Evolutionary conservation across 176 grass and related monocot species (phyloP).

Genomic region (Luzula sylvatica): DNA sequence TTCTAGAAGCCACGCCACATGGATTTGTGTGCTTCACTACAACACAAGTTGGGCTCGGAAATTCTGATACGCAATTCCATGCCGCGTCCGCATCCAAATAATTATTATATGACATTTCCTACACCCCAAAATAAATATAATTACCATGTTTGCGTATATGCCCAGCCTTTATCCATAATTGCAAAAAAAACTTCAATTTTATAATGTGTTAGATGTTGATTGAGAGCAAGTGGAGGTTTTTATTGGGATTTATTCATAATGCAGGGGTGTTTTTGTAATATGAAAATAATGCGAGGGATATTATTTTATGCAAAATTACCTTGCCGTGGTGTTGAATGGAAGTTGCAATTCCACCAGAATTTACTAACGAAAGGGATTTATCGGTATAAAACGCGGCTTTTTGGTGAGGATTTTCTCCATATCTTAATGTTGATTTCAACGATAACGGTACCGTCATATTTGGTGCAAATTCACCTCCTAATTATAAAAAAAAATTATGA

Average conservation of each 20-base stretch:
- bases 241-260: too few species aligned
- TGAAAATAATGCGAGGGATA: too few species aligned
- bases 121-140: neutral
- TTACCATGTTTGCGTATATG: neutral
- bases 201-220: too few species aligned
- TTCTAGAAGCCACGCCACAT: slow-evolving; percentile 65
- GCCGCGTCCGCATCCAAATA: slow-evolving; percentile 95
- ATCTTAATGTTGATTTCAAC: slow-evolving; percentile 58
- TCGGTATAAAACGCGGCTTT: slow-evolving; percentile 86
- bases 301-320: slow-evolving; percentile 18
- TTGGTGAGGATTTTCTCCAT: slow-evolving; percentile 96
- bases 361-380: slow-evolving; percentile 65
- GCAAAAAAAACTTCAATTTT: neutral
- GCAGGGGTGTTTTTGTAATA: too few species aligned
- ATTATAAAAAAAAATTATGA: slow-evolving; percentile 10
- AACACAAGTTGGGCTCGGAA: slow-evolving; percentile 67
- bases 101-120: slow-evolving; percentile 99
- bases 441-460: slow-evolving; percentile 66
- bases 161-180: too few species aligned
- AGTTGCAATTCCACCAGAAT: slow-evolving; percentile 76
- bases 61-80: slow-evolving; percentile 95
- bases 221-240: too few species aligned
- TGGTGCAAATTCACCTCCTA: slow-evolving; percentile 57
- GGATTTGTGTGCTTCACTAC: slow-evolving; percentile 95
- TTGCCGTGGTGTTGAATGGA: slow-evolving; percentile 84